These are phyloP conservation scores for Pseudodiploospora longispora DNA, from an alignment of 2,329 filamentous ascomycete species.

Conservation along the genomic window DNA sequence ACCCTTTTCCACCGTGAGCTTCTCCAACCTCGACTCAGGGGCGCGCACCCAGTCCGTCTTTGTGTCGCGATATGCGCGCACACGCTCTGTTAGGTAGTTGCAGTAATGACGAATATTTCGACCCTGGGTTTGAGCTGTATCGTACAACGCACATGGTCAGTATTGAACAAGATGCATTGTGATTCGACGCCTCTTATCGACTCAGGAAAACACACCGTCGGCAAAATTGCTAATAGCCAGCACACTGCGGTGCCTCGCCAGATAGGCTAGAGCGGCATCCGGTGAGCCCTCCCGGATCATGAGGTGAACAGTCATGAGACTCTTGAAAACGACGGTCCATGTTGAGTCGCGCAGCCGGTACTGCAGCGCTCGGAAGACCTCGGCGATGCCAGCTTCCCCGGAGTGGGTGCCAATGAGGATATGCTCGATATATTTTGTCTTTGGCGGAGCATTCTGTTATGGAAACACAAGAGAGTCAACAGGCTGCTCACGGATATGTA, in stretches of 20 bases:
- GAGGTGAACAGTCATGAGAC: slow-evolving; percentile 86
- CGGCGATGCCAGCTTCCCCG: slow-evolving; percentile 87
- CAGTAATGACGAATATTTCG: slow-evolving; percentile 90
- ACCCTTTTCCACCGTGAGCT: slow-evolving; percentile 82
- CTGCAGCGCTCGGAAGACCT: slow-evolving; percentile 89
- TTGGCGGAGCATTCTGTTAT: slow-evolving; percentile 77
- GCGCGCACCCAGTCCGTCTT: slow-evolving; percentile 84
- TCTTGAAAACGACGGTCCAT: slow-evolving; percentile 99
- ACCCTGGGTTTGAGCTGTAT: slow-evolving; percentile 81
- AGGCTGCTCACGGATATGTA: slow-evolving; percentile 1
- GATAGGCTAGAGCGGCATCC: slow-evolving; percentile 78
- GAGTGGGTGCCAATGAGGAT: slow-evolving; percentile 92
- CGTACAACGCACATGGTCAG: neutral
- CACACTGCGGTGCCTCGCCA: slow-evolving; percentile 73
- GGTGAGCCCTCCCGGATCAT: slow-evolving; percentile 95
- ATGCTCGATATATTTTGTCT: slow-evolving; percentile 98
- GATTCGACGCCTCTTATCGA: neutral
- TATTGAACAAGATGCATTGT: neutral
- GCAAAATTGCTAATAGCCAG: slow-evolving; percentile 86
- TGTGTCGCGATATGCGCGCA: slow-evolving; percentile 73
- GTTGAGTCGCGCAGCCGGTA: slow-evolving; percentile 87
- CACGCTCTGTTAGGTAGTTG: slow-evolving; percentile 75
- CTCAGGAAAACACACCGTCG: slow-evolving; percentile 58
- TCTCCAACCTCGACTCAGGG: slow-evolving; percentile 76
- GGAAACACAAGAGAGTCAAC: slow-evolving; percentile 2